A percentile compares a stretch with the other conserved stretches of the same genome.
phyloP scores from a whole-genome alignment of 73 alveolate genomes.

The Breviolum minutum region DNA sequence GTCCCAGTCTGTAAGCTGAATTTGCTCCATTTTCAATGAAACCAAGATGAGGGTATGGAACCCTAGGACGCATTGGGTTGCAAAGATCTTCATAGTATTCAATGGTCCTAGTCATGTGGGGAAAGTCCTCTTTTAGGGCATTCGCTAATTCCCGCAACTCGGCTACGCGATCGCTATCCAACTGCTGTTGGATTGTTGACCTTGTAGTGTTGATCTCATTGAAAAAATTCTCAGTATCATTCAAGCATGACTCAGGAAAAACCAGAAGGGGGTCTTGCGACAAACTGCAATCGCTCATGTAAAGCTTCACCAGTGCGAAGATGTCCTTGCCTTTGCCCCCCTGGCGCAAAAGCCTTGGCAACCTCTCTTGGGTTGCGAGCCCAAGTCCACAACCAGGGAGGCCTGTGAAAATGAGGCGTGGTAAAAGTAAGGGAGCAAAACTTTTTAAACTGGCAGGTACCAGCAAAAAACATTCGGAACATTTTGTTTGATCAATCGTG shows the following conservation, averaged over 20 bases:
- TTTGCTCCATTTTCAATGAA: neutral
- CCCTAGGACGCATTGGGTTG: neutral
- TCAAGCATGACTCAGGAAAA: neutral
- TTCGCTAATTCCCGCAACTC: neutral
- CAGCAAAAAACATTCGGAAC: neutral
- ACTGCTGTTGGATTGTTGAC: neutral
- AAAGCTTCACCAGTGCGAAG: neutral
- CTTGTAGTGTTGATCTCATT: neutral
- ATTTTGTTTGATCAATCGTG: neutral
- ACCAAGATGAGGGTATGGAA: neutral
- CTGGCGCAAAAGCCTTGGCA: neutral
- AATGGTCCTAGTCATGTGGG: neutral
- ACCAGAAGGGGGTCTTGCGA: neutral
- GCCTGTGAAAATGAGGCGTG: neutral
- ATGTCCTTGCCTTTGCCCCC: neutral
- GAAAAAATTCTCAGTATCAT: neutral
- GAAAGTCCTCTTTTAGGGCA: neutral
- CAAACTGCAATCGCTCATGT: neutral
- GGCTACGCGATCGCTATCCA: neutral
- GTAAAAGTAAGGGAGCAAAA: neutral
- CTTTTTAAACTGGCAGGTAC: too few species aligned
- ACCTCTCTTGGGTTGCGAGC: neutral
- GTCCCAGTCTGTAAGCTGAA: neutral
- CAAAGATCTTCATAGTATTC: neutral
- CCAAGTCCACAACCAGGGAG: neutral